Base-by-base conservation (phyloP, 441 rosid species). In the Aquilaria agallochum region DNA sequence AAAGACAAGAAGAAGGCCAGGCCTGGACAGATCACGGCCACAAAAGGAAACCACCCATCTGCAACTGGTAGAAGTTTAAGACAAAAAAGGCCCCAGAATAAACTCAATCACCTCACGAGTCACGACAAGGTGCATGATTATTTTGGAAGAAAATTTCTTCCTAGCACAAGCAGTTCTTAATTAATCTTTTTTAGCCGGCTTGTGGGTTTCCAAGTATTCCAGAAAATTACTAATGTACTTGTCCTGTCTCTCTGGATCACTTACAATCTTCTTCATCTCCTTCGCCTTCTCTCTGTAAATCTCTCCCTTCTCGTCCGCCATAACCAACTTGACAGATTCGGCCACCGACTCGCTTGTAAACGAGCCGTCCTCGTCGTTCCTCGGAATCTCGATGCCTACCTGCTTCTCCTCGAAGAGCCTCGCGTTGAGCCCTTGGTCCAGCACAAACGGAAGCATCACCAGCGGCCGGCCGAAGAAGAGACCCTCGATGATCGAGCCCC, bases 401-500 rank as follows among this genome's bases (percentile, higher is more conserved):
- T 31, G 55, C 66, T 27, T 83, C 15, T 48, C 54, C n/a, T 71
- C 62, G 67, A 77, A n/a, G 53, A 64, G 5, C 67, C 81, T 68
- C 3, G 81, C 76, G 11, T 55, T 55, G 66, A 70, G n/a, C 27
- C 69, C 70, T 2, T 52, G 56, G 11, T 70, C 74, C 7, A 40
- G 10, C 9, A 40, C 10, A 69, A 33, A 56, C 49, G 66, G 36
- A 45, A 70, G 53, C 66, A 59, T 11, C 2, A 74, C 64, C 64
- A 70, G 2, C 5, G 63, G 33, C 14, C 59, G 49, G 0, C 74
- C 75, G 0, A 63, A 66, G 9, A 55, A 52, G 4, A 78, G 70
- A 5, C 73, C 78, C 50, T 83, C 85, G 3, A 78, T 45, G 10
- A 72, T 49, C 3, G 85, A 80, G 69, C 77, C 80, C 70, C 79